Percentiles rank a stretch among this genome's conserved stretches.
Evolutionary conservation across 176 grass and related monocot species (phyloP).

Genomic region (Rhynchospora breviuscula): DNA sequence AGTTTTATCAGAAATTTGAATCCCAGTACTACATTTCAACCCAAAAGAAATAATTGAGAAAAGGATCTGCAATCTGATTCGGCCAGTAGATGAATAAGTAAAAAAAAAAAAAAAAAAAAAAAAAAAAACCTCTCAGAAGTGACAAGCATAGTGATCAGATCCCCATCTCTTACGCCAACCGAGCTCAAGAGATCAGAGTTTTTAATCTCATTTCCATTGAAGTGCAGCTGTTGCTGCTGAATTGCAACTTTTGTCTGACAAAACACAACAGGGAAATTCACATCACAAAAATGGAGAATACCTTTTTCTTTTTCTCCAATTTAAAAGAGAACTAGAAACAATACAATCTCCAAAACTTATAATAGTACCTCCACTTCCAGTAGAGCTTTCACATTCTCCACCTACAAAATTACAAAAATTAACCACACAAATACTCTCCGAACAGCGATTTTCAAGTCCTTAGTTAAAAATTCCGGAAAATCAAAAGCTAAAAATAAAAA

Average conservation of each 20-base stretch:
- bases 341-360: background rate
- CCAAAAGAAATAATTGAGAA: background rate
- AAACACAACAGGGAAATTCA: background rate
- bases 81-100: background rate
- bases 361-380: conserved; percentile 88
- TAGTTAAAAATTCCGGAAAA: background rate
- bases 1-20: background rate
- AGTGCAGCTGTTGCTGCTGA: conserved; percentile 64
- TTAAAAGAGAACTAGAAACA: background rate
- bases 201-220: conserved; percentile 89
- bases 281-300: conserved; percentile 27
- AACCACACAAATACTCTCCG: background rate
- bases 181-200: conserved; percentile 59
- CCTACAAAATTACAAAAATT: conserved; percentile 35
- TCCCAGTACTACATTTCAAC: background rate
- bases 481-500: background rate
- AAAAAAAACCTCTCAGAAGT: conserved; percentile 31
- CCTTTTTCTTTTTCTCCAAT: background rate
- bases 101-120: conserved; percentile 8
- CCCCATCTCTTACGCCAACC: conserved; percentile 60
- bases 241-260: conserved; percentile 52
- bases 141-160: conserved; percentile 73
- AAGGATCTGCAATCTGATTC: background rate
- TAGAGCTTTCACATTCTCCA: conserved; percentile 95
- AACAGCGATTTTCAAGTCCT: background rate